Evolutionary conservation across 495 filamentous ascomycete genomes (phyloP).

Genomic region (Chaetomium cochliodes): DNA sequence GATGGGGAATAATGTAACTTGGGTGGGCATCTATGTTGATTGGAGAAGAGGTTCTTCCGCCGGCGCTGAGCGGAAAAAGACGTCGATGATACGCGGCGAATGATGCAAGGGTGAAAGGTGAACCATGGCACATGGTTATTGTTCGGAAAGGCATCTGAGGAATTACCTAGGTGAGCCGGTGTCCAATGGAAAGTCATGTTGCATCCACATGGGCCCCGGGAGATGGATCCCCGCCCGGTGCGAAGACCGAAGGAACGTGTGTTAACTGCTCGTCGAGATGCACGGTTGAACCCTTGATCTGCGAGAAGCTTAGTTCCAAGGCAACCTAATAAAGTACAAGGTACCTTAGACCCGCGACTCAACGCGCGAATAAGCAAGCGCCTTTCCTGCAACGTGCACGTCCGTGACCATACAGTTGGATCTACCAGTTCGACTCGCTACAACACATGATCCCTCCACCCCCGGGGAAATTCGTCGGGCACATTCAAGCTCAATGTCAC

Average conservation of each 20-base stretch:
- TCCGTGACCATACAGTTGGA: not conserved
- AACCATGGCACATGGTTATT: too few species aligned
- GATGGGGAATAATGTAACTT: too few species aligned
- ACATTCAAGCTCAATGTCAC: too few species aligned
- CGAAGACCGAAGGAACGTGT: slow-evolving; percentile 1
- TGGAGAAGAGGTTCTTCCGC: too few species aligned
- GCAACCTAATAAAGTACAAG: not conserved
- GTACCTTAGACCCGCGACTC: not conserved
- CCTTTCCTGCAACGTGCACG: slow-evolving; percentile 5
- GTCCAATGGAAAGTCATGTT: slow-evolving; percentile 4
- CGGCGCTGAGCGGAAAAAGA: too few species aligned
- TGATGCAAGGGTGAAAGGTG: too few species aligned
- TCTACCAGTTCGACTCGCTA: not conserved
- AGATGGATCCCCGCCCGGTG: not conserved
- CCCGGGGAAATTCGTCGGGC: too few species aligned
- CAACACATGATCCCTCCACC: too few species aligned
- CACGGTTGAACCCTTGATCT: not conserved
- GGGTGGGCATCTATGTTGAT: too few species aligned
- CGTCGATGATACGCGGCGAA: too few species aligned
- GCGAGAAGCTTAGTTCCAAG: not conserved
- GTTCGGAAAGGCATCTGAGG: not conserved
- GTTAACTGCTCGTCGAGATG: not conserved
- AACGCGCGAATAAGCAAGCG: slow-evolving; percentile 12
- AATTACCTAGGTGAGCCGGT: not conserved
- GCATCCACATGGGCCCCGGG: not conserved